phyloP scores from a whole-genome alignment of 192 early-diverging fungal genomes.

The Coemansia sp. region DNA sequence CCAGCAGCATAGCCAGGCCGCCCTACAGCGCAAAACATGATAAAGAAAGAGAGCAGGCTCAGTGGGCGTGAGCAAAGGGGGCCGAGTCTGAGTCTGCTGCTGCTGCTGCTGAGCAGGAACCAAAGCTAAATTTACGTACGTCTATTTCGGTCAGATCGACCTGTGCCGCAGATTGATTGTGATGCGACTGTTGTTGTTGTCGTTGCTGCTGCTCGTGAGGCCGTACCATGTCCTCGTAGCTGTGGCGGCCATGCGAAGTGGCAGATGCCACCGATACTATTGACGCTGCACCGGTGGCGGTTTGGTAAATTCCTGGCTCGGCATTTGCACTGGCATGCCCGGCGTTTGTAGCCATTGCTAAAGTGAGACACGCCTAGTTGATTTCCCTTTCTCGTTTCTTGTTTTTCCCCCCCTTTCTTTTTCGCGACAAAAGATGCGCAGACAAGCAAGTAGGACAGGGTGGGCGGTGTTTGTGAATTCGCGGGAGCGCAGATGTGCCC shows the following conservation, averaged over 20 bases:
- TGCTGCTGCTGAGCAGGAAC: background rate
- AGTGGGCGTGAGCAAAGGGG: too few relatives aligned
- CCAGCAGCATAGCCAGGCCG: constrained; percentile 42
- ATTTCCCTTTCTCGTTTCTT: too few relatives aligned
- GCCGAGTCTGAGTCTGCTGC: background rate
- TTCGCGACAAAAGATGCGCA: too few relatives aligned
- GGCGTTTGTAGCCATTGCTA: constrained; percentile 1
- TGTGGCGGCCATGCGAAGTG: constrained; percentile 18
- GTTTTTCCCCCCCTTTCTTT: too few relatives aligned
- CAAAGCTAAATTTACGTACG: constrained; percentile 12
- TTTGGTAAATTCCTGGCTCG: constrained; percentile 6
- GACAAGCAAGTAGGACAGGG: too few relatives aligned
- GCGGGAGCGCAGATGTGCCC: too few relatives aligned
- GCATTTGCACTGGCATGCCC: background rate
- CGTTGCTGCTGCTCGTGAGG: constrained; percentile 9
- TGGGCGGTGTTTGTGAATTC: too few relatives aligned
- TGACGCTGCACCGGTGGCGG: constrained; percentile 11
- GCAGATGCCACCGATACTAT: constrained; percentile 11
- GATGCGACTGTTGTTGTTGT: constrained; percentile 7
- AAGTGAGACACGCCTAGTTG: background rate
- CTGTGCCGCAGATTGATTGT: constrained; percentile 13
- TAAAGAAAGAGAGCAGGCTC: background rate
- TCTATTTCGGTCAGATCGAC: constrained; percentile 53
- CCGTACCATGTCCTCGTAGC: constrained; percentile 6
- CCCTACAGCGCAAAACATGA: constrained; percentile 15